These are phyloP conservation scores for Trypanosoma theileri DNA, from an alignment of 208 protist species.

Conservation along the genomic window DNA sequence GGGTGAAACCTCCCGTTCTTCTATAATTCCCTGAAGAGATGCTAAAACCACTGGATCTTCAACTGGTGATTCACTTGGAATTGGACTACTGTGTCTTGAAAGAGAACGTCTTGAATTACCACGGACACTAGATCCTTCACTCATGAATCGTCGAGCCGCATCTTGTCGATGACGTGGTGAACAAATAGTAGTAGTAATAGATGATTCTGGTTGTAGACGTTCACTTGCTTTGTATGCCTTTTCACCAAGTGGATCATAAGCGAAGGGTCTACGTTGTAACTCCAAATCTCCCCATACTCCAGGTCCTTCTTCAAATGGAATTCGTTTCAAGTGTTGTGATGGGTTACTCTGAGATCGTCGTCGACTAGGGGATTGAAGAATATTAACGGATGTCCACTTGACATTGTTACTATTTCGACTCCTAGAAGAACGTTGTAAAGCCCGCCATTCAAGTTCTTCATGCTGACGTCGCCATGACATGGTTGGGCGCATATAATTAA, in stretches of 20 bases:
- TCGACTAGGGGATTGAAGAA: not conserved
- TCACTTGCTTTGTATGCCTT: slow-evolving; percentile 20
- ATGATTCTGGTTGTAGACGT: not conserved
- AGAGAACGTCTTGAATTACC: not conserved
- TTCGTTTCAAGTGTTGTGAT: slow-evolving; percentile 33
- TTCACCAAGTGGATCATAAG: slow-evolving; percentile 6
- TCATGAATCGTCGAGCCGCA: slow-evolving; percentile 26
- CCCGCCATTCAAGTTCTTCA: slow-evolving; percentile 25
- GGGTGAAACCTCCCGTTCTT: too few species aligned
- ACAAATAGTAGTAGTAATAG: slow-evolving; percentile 8
- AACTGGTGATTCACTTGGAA: not conserved
- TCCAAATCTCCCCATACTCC: slow-evolving; percentile 51
- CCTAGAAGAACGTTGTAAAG: not conserved
- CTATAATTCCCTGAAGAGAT: too few species aligned
- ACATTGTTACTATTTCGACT: too few species aligned
- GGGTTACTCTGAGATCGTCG: not conserved
- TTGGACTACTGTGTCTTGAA: not conserved
- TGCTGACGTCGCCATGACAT: slow-evolving; percentile 29
- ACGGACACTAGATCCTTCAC: slow-evolving; percentile 3
- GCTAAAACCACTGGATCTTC: too few species aligned
- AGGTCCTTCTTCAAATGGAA: slow-evolving; percentile 62
- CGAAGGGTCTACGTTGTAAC: slow-evolving; percentile 35
- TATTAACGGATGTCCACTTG: not conserved
- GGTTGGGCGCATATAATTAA: slow-evolving; percentile 27
- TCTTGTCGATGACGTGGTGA: slow-evolving; percentile 16